These are phyloP conservation scores for Adenanthera pavonina DNA, from an alignment of 306 rosid genomes.

Conservation along the genomic window DNA sequence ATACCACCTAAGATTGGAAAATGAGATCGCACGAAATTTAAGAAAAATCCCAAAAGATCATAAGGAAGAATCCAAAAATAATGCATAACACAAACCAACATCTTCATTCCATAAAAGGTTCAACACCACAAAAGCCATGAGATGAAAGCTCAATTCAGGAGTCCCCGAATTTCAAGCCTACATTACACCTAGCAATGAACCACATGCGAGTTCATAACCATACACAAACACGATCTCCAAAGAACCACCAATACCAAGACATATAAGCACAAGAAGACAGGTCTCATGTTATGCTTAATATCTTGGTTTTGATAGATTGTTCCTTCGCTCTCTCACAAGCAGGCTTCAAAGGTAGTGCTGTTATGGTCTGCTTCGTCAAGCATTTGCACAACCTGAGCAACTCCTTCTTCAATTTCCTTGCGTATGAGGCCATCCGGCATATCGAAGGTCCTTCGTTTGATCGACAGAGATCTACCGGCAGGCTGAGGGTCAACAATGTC, in stretches of 20 bases:
- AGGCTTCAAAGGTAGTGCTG: conserved; percentile 4
- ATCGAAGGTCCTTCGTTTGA: conserved; percentile 68
- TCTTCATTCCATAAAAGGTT: not conserved
- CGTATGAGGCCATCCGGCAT: conserved; percentile 61
- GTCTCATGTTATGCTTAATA: not conserved
- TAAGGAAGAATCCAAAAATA: not conserved
- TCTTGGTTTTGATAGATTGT: not conserved
- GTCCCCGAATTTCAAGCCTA: conserved; percentile 39
- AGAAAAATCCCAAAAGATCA: not conserved
- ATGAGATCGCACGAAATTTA: not conserved
- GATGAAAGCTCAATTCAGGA: conserved; percentile 38
- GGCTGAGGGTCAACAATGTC: conserved; percentile 80
- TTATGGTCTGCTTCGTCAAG: conserved; percentile 53
- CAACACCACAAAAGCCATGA: conserved; percentile 17
- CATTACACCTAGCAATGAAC: conserved; percentile 40
- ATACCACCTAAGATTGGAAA: not conserved
- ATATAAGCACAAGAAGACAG: not conserved
- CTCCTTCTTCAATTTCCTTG: conserved; percentile 73
- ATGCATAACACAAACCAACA: not conserved
- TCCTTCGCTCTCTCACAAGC: not conserved
- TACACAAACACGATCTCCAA: not conserved
- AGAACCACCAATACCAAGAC: not conserved
- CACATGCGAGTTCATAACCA: conserved; percentile 31
- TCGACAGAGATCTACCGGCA: conserved; percentile 53
- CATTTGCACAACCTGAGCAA: conserved; percentile 66